Evolutionary conservation across 73 alveolate genomes (phyloP).

Genomic region (Paramecium sexaurelia): DNA sequence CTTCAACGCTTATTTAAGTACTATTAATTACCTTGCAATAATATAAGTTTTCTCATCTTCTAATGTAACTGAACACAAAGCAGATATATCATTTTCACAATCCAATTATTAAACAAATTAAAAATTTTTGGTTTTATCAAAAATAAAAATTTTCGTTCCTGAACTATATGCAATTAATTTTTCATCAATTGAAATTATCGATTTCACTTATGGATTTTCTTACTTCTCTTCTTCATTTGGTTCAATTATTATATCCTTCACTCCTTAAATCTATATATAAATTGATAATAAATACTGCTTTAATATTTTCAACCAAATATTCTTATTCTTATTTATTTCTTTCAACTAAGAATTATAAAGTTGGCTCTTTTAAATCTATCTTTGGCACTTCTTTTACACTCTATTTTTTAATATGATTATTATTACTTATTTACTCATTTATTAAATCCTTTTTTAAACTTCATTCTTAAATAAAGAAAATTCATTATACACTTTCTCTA

Average conservation of each 20-base stretch:
- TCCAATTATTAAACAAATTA: neutral
- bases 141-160: neutral
- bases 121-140: neutral
- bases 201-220: neutral
- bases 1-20: neutral
- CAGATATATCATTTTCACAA: slow-evolving; percentile 18
- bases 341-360: neutral
- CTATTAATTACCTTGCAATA: neutral
- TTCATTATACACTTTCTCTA: neutral
- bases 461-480: neutral
- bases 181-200: neutral
- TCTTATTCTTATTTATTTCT: neutral
- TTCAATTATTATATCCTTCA: neutral
- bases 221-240: neutral
- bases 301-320: neutral
- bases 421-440: neutral
- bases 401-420: neutral
- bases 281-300: neutral
- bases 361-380: neutral
- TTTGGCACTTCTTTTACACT: neutral
- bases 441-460: neutral
- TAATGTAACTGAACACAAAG: neutral
- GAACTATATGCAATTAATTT: neutral
- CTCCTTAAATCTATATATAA: neutral
- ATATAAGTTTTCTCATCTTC: neutral